A percentile compares a stretch with the other conserved stretches of the same genome.
phyloP scores from a whole-genome alignment of 805 yeast genomes.

The Lipomyces japonicus region DNA sequence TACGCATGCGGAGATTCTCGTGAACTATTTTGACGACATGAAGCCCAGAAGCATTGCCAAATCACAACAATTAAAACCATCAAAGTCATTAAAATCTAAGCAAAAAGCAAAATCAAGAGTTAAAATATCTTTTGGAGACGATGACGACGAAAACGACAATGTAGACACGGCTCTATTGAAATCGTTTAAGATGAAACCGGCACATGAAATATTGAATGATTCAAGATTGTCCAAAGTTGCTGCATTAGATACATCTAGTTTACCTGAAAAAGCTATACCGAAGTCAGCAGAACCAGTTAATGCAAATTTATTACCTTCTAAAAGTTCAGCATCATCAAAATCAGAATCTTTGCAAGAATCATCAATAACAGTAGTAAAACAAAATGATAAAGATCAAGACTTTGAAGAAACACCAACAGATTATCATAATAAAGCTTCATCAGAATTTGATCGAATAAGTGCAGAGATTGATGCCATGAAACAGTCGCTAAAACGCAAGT shows the following conservation, averaged over 20 bases:
- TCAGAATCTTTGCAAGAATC: background rate
- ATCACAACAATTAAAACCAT: background rate
- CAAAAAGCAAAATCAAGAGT: slow-evolving; percentile 35
- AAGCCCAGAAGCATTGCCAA: slow-evolving; percentile 11
- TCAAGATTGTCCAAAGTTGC: slow-evolving; percentile 9
- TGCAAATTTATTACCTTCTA: background rate
- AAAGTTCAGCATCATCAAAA: background rate
- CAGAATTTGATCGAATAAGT: slow-evolving; percentile 23
- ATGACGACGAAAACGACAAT: slow-evolving; percentile 39
- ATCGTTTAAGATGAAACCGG: slow-evolving; percentile 32
- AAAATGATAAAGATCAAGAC: background rate
- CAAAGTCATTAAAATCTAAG: slow-evolving; percentile 13
- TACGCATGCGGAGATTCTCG: slow-evolving; percentile 41
- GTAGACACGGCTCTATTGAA: slow-evolving; percentile 21
- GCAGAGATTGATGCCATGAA: slow-evolving; percentile 26
- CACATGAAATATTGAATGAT: slow-evolving; percentile 27
- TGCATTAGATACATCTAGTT: slow-evolving; percentile 1
- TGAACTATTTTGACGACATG: slow-evolving; percentile 50
- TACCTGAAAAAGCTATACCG: background rate
- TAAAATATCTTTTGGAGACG: slow-evolving; percentile 42
- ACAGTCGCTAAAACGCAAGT: slow-evolving; percentile 14
- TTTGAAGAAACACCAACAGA: slow-evolving; percentile 8
- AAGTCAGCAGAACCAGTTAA: background rate
- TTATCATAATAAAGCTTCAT: slow-evolving; percentile 5
- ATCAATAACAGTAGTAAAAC: background rate